Evolutionary conservation across 2,329 filamentous ascomycete genomes (phyloP).

Genomic region (Colletotrichum siamense): DNA sequence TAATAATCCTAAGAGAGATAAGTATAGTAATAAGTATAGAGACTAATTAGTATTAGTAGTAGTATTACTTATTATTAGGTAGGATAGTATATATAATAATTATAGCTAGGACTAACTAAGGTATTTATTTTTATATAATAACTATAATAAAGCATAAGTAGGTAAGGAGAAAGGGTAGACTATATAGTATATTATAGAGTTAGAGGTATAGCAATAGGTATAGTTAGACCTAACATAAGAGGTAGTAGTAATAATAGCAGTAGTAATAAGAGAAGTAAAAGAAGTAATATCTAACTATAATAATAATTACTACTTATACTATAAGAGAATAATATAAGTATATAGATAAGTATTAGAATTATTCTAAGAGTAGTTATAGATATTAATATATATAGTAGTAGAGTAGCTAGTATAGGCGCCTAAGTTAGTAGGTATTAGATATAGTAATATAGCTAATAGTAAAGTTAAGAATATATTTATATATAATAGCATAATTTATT

Average conservation of each 20-base stretch:
- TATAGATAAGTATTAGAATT: background rate
- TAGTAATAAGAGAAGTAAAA: too few species aligned
- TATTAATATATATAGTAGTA: constrained; percentile 12
- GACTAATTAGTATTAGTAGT: too few species aligned
- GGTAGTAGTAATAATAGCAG: too few species aligned
- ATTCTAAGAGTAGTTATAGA: constrained; percentile 12
- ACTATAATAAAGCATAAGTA: too few species aligned
- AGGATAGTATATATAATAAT: background rate
- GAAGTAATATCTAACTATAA: too few species aligned
- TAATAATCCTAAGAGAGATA: too few species aligned
- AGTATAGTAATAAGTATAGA: too few species aligned
- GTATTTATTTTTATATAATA: too few species aligned
- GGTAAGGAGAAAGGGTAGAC: too few species aligned
- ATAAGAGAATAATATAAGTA: background rate
- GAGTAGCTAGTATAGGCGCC: background rate
- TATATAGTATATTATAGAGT: background rate
- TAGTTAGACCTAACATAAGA: background rate
- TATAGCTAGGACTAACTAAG: too few species aligned
- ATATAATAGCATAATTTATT: too few species aligned
- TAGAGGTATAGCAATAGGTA: background rate
- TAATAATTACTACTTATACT: background rate
- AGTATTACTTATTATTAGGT: background rate
- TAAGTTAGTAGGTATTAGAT: background rate
- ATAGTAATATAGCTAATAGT: constrained; percentile 12
- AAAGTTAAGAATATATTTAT: background rate